A percentile compares a stretch with the other conserved stretches of the same genome.
Conservation (phyloP, 1,284 basidiomycete genomes). For the Ustilago cynodontis region DNA sequence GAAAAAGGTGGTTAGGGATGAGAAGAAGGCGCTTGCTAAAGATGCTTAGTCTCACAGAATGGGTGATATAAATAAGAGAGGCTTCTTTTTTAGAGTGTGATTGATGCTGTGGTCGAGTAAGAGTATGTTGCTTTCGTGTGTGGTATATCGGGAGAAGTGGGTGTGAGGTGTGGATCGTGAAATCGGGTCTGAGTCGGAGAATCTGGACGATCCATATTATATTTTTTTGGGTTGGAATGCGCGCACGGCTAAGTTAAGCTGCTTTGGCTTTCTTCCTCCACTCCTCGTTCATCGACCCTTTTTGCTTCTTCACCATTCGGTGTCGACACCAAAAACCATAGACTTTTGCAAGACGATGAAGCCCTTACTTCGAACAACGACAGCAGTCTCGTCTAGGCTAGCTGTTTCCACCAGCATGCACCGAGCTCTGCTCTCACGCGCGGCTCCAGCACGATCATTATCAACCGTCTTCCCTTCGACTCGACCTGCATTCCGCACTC, state of each 20-base stretch:
- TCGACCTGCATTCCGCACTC: too few relatives aligned
- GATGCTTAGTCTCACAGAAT: slow-evolving; percentile 24
- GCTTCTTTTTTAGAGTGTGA: background rate
- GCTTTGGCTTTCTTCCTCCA: background rate
- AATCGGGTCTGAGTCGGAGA: background rate
- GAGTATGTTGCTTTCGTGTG: too few relatives aligned
- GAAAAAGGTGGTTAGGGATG: slow-evolving; percentile 37
- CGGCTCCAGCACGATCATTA: background rate
- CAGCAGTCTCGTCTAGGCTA: background rate
- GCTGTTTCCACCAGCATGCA: slow-evolving; percentile 2
- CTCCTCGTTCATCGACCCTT: background rate
- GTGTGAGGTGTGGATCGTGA: background rate
- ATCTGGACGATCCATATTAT: background rate
- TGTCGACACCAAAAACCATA: too few relatives aligned
- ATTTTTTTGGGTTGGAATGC: background rate
- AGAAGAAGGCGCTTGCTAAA: slow-evolving; percentile 46
- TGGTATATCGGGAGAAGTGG: too few relatives aligned
- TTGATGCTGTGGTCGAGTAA: too few relatives aligned
- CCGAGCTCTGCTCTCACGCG: background rate
- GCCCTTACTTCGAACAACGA: slow-evolving; percentile 3
- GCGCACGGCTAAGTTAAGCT: background rate
- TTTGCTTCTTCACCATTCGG: slow-evolving; percentile 5
- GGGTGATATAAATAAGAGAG: too few relatives aligned
- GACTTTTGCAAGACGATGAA: too few relatives aligned
- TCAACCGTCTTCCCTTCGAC: background rate